A percentile compares a stretch with the other conserved stretches of the same genome.
Evolutionary conservation across 768 basidiomycete species (phyloP).

Genomic region (Russula abietina): DNA sequence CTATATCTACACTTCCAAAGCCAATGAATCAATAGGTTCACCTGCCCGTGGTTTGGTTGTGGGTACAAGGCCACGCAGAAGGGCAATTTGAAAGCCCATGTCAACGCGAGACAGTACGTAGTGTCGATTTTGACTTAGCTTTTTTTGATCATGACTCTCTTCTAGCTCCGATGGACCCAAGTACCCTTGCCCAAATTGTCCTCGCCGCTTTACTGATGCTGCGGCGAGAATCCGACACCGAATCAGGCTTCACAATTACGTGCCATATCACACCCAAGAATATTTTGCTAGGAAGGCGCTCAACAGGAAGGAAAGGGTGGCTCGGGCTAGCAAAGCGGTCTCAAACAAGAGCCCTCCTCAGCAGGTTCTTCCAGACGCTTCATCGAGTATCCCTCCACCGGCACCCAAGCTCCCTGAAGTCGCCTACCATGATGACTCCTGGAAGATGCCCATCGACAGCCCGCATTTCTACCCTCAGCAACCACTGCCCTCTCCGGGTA

Average conservation of each 20-base stretch:
- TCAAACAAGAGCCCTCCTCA: background rate
- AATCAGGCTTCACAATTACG: conserved; percentile 1
- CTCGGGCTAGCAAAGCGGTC: background rate
- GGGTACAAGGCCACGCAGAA: conserved; percentile 4
- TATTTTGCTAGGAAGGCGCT: background rate
- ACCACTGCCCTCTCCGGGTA: background rate
- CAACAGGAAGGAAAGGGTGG: background rate
- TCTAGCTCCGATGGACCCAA: background rate
- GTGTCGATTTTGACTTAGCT: background rate
- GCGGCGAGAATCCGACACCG: conserved; percentile 11
- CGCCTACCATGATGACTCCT: conserved; percentile 5
- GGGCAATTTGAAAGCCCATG: conserved; percentile 6
- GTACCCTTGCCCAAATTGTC: conserved; percentile 12
- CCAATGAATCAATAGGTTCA: conserved; percentile 1
- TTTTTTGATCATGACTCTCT: background rate
- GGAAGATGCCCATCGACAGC: background rate
- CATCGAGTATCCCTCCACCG: background rate
- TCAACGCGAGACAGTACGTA: conserved; percentile 10
- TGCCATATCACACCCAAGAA: conserved; percentile 11
- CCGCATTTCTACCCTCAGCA: background rate
- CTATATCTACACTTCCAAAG: background rate
- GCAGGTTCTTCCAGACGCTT: background rate
- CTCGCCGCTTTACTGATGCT: background rate
- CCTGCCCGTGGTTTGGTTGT: conserved; percentile 7
- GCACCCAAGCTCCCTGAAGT: background rate